Evolutionary conservation across 2,329 filamentous ascomycete genomes (phyloP).

Genomic region (Curvularia verruculosa): DNA sequence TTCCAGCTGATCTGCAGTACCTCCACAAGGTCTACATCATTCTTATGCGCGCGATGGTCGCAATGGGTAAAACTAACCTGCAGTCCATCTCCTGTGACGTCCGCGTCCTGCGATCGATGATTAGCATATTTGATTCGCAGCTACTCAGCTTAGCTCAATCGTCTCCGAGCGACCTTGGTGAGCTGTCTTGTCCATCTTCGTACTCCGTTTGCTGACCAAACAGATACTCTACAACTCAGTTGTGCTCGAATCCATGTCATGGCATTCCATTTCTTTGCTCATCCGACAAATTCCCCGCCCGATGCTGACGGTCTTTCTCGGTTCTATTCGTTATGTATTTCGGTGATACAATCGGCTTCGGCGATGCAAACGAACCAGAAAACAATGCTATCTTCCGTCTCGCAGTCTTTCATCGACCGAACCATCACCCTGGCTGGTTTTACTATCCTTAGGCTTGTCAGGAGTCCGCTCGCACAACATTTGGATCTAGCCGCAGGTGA

Average conservation of each 20-base stretch:
- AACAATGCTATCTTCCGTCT: slow-evolving; percentile 34
- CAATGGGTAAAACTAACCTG: slow-evolving; percentile 43
- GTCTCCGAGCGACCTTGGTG: slow-evolving; percentile 43
- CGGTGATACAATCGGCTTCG: slow-evolving; percentile 36
- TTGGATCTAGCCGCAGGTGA: slow-evolving; percentile 45
- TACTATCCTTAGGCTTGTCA: slow-evolving; percentile 39
- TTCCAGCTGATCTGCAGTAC: slow-evolving; percentile 42
- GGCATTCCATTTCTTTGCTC: slow-evolving; percentile 47
- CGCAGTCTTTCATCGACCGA: slow-evolving; percentile 44
- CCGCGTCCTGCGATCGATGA: slow-evolving; percentile 41
- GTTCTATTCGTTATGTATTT: slow-evolving; percentile 44
- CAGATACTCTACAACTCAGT: slow-evolving; percentile 43
- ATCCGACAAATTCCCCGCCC: slow-evolving; percentile 33
- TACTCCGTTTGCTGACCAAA: slow-evolving; percentile 16
- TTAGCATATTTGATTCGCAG: slow-evolving; percentile 47
- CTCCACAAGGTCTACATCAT: slow-evolving; percentile 44
- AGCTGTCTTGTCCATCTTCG: slow-evolving; percentile 6
- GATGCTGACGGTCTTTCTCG: slow-evolving; percentile 39
- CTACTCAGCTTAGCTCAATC: slow-evolving; percentile 37
- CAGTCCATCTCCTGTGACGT: slow-evolving; percentile 40
- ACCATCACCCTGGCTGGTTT: slow-evolving; percentile 44
- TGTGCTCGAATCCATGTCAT: slow-evolving; percentile 46
- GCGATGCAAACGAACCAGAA: slow-evolving; percentile 29
- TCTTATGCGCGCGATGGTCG: slow-evolving; percentile 41
- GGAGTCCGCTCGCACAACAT: slow-evolving; percentile 40